phyloP scores from a whole-genome alignment of 2,329 filamentous ascomycete species.

The Penicillium palitans region DNA sequence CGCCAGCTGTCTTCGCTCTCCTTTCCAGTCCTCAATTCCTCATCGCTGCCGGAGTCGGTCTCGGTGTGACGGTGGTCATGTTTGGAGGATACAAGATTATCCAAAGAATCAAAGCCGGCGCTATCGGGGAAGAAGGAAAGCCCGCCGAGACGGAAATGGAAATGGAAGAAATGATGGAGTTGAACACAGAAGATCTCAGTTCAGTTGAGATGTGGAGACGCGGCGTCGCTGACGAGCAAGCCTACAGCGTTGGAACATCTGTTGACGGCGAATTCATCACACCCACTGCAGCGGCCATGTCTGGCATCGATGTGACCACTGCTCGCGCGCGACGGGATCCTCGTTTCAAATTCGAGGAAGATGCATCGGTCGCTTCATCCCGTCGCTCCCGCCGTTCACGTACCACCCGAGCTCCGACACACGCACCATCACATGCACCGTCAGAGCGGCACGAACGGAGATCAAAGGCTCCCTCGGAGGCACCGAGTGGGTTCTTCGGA shows the following conservation, averaged over 20 bases:
- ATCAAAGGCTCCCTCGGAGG: constrained; percentile 19
- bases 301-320: constrained; percentile 42
- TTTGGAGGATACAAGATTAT: constrained; percentile 98
- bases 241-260: constrained; percentile 56
- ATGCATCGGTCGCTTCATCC: constrained; percentile 37
- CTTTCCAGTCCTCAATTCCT: constrained; percentile 90
- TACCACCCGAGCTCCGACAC: constrained; percentile 19
- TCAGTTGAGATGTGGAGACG: constrained; percentile 64
- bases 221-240: constrained; percentile 61
- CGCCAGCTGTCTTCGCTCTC: constrained; percentile 82
- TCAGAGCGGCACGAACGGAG: constrained; percentile 21
- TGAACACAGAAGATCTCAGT: constrained; percentile 53
- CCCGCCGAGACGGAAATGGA: constrained; percentile 18
- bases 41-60: constrained; percentile 83
- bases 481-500: constrained; percentile 24
- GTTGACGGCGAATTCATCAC: constrained; percentile 68
- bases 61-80: constrained; percentile 92
- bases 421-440: constrained; percentile 19
- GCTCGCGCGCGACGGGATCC: constrained; percentile 34
- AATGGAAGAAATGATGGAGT: constrained; percentile 59
- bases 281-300: constrained; percentile 54
- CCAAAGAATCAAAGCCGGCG: constrained; percentile 67
- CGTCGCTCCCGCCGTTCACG: constrained; percentile 39
- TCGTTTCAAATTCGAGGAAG: constrained; percentile 39
- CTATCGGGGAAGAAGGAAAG: constrained; percentile 14